Conservation (phyloP, 352 stramenopile species). For the Discostella stelligera region DNA sequence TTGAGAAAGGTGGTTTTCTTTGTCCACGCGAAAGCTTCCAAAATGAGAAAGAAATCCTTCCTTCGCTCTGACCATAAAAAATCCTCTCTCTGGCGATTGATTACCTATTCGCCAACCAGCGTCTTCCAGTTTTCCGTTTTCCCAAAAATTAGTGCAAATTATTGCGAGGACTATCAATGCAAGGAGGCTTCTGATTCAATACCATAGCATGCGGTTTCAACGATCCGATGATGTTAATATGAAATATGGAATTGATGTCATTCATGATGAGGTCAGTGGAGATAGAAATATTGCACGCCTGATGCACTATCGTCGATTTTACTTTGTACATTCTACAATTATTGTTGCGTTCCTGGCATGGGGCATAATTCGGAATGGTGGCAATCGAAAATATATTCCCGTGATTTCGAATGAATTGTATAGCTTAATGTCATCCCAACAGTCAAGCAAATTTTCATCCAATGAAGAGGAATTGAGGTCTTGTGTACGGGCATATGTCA, state of each 20-base stretch:
- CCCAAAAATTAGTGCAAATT: no score
- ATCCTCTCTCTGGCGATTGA: no score
- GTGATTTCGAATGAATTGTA: conserved; percentile 46
- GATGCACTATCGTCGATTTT: conserved; percentile 18
- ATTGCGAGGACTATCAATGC: no score
- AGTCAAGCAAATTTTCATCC: not conserved
- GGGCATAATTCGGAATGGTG: conserved; percentile 43
- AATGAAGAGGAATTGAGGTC: not conserved
- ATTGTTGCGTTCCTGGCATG: conserved; percentile 20
- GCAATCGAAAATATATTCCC: conserved; percentile 66
- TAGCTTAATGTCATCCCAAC: not conserved
- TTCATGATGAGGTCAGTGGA: not conserved
- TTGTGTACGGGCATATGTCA: conserved; percentile 67
- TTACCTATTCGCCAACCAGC: no score
- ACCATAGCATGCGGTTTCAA: no score
- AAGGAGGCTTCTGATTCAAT: no score
- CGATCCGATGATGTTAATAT: no score
- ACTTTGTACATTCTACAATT: conserved; percentile 24
- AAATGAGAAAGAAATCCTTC: no score
- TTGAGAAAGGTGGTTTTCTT: no score
- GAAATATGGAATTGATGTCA: not conserved
- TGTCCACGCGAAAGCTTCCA: no score
- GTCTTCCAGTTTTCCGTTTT: no score
- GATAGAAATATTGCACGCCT: not conserved
- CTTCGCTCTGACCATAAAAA: no score